Evolutionary conservation across 148 eudicot species (phyloP), one percentile per base, ranked within the genome.

Genomic region (Vaccinium corymbosum): DNA sequence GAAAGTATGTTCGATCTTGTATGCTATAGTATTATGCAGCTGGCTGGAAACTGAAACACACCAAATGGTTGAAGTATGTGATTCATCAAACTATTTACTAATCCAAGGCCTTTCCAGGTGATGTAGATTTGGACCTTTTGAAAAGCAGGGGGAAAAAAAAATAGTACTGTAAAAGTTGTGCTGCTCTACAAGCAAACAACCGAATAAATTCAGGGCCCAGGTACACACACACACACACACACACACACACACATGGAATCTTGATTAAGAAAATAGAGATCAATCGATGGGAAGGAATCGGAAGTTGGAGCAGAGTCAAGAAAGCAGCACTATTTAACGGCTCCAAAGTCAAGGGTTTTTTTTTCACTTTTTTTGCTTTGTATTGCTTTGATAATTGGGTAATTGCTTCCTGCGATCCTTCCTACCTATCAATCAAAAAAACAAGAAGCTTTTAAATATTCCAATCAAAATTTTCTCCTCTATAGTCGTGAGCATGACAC

Each of bases 131-230:
- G 13, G 70, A 64, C 6, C 70, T n/a, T 22, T 22, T n/a, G 29
- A 64, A 64, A n/a, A 64, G 70, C 14, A 3, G 70, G 0, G 0
- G 0, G 0, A 5, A 49, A 49, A 49, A 49, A 49, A 0, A n/a
- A 7, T 38, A 38, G 5, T 38, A 35, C 38, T 35, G 38, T 35
- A 38, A 38, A 61, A 64, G 11, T 61, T 61, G 71, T 64, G 71
- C 71, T 9, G 29, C 71, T 64, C 13, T 68, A 68, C 17, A 68
- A 68, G 42, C 73, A 68, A 68, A 68, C 73, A 68, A 13, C 17
- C 73, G 73, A 68, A 68, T 68, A 68, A 27, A 27, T 68, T 68
- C 73, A 68, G 73, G 73, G 73, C 38, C 73, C 42, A 27, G 73
- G 3, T 0, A 1, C 38, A 1, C 38, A 1, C 38, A 1, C 38